Base-by-base conservation (phyloP, 139 green algal species). In the Chlamydomonas sphaeroides region DNA sequence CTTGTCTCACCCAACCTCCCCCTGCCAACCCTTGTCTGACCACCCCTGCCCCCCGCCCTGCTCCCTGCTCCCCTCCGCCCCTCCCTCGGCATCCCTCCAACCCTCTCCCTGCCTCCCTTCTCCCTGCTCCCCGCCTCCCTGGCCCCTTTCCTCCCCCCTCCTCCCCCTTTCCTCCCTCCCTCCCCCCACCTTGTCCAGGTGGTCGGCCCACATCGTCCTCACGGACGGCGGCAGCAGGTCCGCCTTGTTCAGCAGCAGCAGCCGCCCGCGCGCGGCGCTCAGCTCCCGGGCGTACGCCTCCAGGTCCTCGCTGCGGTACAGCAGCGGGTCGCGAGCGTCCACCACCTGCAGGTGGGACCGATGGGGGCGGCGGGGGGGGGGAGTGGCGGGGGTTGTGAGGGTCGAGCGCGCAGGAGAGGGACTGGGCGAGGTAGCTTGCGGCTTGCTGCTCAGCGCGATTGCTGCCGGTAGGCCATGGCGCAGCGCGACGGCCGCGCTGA, bases 231-330 rank as follows among this genome's bases (percentile, higher is more conserved):
- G 91, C 78, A 99, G 87, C 77, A 99, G 91, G 91, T 99, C 97
- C 11, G 96, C 94, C 89, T 99, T 99, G 93, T 99, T 99, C 32
- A 99, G 92, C 69, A 99, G 89, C 79, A 99, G 73, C 68, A 98
- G 76, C 8, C 86, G 93, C 56, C 36, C 30, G 92, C 98, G 98
- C 78, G 65, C 81, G 51, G 85, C 65, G 79, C 92, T 68, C 30
- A 98, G 57, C 79, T 97, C 93, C 1, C 65, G 62, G 0, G 93
- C 92, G 68, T 96, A 98, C 5, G 30, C 75, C 83, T 95, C 93
- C 61, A 99, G 89, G 77, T 98, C 96, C 28, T 90, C 71, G 15
- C 76, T 95, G n/a, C 92, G 78, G 89, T 99, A 99, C 36, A 95
- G 93, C 85, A 99, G 89, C 38, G 97, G 97, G 89, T 99, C 95